Evolutionary conservation across 129 eudicot genomes (phyloP).

Genomic region (Centaurea solstitialis): DNA sequence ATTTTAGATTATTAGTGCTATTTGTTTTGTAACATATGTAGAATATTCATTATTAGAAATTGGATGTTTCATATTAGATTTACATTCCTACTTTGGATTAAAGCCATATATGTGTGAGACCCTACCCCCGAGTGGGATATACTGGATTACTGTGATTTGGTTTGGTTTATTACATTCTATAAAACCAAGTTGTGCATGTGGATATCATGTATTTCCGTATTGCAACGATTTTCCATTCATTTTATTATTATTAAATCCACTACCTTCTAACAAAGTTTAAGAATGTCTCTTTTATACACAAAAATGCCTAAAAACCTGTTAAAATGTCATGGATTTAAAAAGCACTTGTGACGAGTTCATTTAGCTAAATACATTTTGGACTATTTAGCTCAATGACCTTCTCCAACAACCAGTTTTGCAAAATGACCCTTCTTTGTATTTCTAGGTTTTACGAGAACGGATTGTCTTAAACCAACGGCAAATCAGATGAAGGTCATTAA

Average conservation of each 20-base stretch:
- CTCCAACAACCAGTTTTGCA: not conserved
- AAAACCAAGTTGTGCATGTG: not conserved
- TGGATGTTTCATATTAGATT: not conserved
- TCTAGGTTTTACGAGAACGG: no score
- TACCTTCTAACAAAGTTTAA: not conserved
- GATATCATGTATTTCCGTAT: not conserved
- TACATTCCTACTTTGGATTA: not conserved
- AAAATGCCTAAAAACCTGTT: not conserved
- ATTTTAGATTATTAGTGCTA: conserved; percentile 7
- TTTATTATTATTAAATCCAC: not conserved
- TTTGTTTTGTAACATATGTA: not conserved
- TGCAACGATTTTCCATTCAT: not conserved
- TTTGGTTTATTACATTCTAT: not conserved
- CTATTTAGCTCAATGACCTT: not conserved
- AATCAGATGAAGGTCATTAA: not conserved
- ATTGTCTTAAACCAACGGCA: not conserved
- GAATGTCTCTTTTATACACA: not conserved
- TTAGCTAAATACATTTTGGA: not conserved
- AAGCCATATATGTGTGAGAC: not conserved
- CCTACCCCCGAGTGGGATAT: not conserved
- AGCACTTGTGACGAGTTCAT: not conserved
- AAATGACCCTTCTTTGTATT: not conserved
- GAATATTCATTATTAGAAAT: not conserved
- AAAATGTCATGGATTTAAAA: not conserved
- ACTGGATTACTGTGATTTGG: not conserved